Percentiles rank a stretch among this genome's conserved stretches.
Conservation (phyloP, 2,329 filamentous ascomycete genomes). For the Colletotrichum cuscutae region DNA sequence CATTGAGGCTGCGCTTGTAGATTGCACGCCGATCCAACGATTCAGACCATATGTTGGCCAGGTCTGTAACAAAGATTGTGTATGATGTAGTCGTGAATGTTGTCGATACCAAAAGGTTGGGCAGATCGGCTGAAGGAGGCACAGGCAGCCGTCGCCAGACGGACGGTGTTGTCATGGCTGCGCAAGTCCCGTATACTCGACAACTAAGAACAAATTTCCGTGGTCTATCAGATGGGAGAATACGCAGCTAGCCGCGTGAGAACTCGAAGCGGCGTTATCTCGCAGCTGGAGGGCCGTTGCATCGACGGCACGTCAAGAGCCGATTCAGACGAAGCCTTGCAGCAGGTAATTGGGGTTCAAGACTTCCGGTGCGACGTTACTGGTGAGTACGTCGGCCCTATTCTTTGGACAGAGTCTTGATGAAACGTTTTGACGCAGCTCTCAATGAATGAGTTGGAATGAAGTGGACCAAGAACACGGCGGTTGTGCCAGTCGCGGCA, state of each 20-base stretch:
- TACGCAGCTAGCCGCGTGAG: not conserved
- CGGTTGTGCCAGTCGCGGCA: not conserved
- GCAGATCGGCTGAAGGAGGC: constrained; percentile 52
- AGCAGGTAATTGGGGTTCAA: not conserved
- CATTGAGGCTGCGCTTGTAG: constrained; percentile 67
- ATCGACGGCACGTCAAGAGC: too few species aligned
- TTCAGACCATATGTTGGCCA: constrained; percentile 80
- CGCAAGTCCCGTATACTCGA: not conserved
- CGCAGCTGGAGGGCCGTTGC: not conserved
- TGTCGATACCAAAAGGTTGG: constrained; percentile 72
- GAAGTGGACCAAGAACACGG: not conserved
- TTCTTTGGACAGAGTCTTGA: not conserved
- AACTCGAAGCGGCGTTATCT: not conserved
- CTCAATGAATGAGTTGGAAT: not conserved
- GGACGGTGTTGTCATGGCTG: constrained; percentile 44
- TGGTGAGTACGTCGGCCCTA: not conserved
- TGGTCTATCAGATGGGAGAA: not conserved
- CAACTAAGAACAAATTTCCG: not conserved
- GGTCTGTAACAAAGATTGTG: constrained; percentile 74
- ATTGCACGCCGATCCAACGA: constrained; percentile 70
- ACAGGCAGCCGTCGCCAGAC: constrained; percentile 62
- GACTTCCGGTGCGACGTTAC: constrained; percentile 5
- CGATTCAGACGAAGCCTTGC: not conserved
- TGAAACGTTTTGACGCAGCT: not conserved
- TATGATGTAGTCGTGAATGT: constrained; percentile 67